phyloP scores from a whole-genome alignment of 1,284 basidiomycete genomes.

The Cystobasidiaceae sp. region DNA sequence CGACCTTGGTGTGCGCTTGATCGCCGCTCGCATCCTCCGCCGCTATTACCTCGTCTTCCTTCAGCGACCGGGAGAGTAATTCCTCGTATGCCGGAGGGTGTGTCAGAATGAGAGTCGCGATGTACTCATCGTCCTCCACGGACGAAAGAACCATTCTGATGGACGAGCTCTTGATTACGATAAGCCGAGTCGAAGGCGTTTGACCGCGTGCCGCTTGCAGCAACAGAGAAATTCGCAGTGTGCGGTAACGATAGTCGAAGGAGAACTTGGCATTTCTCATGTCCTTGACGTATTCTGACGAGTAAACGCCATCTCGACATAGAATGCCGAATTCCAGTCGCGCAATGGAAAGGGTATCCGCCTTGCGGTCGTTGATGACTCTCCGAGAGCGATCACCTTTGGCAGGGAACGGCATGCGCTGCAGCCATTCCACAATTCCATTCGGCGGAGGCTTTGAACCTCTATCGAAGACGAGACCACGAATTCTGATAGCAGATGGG shows the following conservation, averaged over 20 bases:
- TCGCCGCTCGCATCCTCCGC: not conserved
- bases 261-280: conserved; percentile 15
- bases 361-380: conserved; percentile 23
- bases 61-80: not conserved
- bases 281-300: conserved; percentile 11
- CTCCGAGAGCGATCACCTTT: conserved; percentile 17
- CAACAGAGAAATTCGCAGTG: not conserved
- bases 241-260: conserved; percentile 14
- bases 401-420: conserved; percentile 20
- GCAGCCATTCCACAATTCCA: conserved; percentile 25
- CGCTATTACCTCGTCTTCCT: not conserved
- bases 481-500: not conserved
- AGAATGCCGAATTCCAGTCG: conserved; percentile 27
- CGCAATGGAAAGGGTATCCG: conserved; percentile 1
- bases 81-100: conserved; percentile 26
- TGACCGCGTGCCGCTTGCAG: not conserved
- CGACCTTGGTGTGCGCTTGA: not conserved
- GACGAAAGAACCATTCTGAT: conserved; percentile 8
- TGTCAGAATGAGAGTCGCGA: conserved; percentile 4
- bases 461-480: conserved; percentile 2
- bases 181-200: conserved; percentile 7
- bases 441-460: conserved; percentile 9
- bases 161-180: conserved; percentile 13
- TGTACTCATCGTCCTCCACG: conserved; percentile 8
- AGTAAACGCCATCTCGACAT: conserved; percentile 23